Percentiles rank a stretch among this genome's conserved stretches.
Conservation (phyloP, 164 flowering plant species). For the Pachysandra terminalis region DNA sequence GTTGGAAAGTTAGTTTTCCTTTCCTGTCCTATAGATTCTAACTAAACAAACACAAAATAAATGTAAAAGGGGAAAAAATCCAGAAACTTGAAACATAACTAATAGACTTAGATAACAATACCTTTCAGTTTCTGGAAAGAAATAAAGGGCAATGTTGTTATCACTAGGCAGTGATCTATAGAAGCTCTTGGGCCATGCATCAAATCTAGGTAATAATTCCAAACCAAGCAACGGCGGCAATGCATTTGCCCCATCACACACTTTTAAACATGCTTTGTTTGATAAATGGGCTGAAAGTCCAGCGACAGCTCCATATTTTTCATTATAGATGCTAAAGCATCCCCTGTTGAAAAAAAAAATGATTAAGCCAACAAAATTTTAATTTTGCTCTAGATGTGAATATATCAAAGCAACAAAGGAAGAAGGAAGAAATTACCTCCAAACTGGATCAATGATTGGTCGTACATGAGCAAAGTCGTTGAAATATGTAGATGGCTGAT, state of each 20-base stretch:
- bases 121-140: slow-evolving; percentile 50
- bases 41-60: background rate
- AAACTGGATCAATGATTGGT: slow-evolving; percentile 46
- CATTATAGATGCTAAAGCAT: slow-evolving; percentile 19
- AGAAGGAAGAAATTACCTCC: slow-evolving; percentile 36
- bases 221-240: slow-evolving; percentile 28
- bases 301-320: slow-evolving; percentile 10
- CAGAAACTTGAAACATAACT: background rate
- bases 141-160: slow-evolving; percentile 49
- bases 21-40: no score
- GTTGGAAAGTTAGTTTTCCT: no score
- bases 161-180: slow-evolving; percentile 32
- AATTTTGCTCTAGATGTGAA: background rate
- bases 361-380: background rate
- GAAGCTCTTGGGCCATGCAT: slow-evolving; percentile 56
- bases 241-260: slow-evolving; percentile 28
- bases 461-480: slow-evolving; percentile 18
- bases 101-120: slow-evolving; percentile 5
- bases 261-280: slow-evolving; percentile 40
- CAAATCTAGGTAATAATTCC: slow-evolving; percentile 27
- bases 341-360: slow-evolving; percentile 38
- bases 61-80: background rate
- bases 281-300: slow-evolving; percentile 47
- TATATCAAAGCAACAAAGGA: background rate
- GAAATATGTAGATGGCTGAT: background rate